Percentiles rank a stretch among this genome's conserved stretches.
phyloP scores from a whole-genome alignment of 2,329 filamentous ascomycete genomes.

The Ambrosiella beaveri region DNA sequence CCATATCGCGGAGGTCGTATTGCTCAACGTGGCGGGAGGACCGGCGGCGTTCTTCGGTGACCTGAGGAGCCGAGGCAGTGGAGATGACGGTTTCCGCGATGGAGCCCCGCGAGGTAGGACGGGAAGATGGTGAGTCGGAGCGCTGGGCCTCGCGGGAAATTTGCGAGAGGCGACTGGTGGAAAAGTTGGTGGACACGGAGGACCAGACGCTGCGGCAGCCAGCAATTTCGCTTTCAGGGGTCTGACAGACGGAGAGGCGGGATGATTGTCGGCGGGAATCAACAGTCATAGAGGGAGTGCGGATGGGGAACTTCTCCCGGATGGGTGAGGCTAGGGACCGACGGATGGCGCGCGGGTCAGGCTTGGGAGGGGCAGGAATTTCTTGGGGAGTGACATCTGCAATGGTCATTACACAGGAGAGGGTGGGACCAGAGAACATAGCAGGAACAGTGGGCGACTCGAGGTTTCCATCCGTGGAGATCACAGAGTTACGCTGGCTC shows the following conservation, averaged over 20 bases:
- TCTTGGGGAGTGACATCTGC: constrained; percentile 21
- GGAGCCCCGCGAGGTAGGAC: not conserved
- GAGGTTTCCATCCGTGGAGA: not conserved
- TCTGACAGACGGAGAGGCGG: not conserved
- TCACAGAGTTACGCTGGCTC: constrained; percentile 15
- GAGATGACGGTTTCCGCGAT: not conserved
- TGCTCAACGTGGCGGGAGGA: constrained; percentile 1
- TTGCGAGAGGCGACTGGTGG: not conserved
- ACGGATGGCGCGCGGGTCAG: not conserved
- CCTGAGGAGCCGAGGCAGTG: not conserved
- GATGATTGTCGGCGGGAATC: not conserved
- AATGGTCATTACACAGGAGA: constrained; percentile 25
- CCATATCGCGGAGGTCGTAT: constrained; percentile 29
- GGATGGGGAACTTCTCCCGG: not conserved
- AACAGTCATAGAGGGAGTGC: not conserved
- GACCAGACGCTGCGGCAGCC: not conserved
- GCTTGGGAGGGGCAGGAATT: not conserved
- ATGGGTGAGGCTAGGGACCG: not conserved
- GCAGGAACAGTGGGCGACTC: constrained; percentile 1
- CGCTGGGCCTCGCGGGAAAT: not conserved
- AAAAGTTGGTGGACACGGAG: no score
- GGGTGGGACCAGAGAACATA: constrained; percentile 12
- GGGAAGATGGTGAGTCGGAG: not conserved
- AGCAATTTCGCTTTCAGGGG: not conserved
- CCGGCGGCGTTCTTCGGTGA: not conserved